phyloP scores from a whole-genome alignment of 495 filamentous ascomycete genomes.

The Lentithecium fluviatile region DNA sequence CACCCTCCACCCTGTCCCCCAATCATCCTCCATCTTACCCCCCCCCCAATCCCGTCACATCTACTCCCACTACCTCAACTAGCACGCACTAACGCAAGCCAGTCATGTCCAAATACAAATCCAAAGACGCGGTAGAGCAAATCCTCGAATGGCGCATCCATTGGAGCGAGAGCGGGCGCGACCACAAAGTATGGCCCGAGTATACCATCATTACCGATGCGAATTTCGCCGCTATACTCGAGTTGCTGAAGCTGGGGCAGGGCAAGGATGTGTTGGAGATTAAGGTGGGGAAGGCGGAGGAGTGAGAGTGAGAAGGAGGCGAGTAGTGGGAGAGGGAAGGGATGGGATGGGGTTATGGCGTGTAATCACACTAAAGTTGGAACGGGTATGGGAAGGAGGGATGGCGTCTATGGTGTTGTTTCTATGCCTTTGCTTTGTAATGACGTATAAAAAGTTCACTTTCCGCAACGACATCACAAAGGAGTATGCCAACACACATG shows the following conservation, averaged over 20 bases:
- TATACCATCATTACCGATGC: slow-evolving; percentile 26
- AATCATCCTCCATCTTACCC: not conserved
- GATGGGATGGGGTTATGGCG: not conserved
- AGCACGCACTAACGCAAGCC: not conserved
- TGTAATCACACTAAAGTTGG: not conserved
- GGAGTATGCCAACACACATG: too few species aligned
- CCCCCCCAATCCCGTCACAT: not conserved
- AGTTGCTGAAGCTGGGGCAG: slow-evolving; percentile 19
- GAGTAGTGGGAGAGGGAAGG: not conserved
- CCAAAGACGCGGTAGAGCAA: not conserved
- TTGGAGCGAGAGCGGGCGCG: slow-evolving; percentile 17
- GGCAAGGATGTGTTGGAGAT: slow-evolving; percentile 31
- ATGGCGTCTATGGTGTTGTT: too few species aligned
- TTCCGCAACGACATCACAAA: too few species aligned
- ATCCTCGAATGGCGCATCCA: slow-evolving; percentile 21
- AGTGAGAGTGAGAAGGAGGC: not conserved
- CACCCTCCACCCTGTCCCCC: not conserved
- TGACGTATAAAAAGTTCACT: too few species aligned
- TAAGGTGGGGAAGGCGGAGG: slow-evolving; percentile 23
- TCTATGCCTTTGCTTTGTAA: too few species aligned
- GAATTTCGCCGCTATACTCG: slow-evolving; percentile 17
- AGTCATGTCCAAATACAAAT: slow-evolving; percentile 32
- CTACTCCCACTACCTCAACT: not conserved
- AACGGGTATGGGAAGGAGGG: too few species aligned
- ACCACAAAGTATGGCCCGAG: slow-evolving; percentile 27